phyloP scores from a whole-genome alignment of 192 early-diverging fungal species.

The Funneliformis geosporum region DNA sequence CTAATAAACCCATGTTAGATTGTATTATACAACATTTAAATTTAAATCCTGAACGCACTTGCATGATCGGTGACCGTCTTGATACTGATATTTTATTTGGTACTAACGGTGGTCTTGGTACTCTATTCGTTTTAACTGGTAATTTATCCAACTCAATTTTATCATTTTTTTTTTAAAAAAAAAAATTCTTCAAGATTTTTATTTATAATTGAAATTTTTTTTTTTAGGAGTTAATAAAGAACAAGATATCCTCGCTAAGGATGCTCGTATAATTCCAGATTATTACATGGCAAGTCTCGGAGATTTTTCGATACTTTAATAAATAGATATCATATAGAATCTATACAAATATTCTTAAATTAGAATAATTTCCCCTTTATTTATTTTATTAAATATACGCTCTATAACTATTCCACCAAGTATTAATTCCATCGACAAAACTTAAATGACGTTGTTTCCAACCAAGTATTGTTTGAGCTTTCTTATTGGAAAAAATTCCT shows the following conservation, averaged over 20 bases:
- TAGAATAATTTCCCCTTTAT: background rate
- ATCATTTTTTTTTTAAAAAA: background rate
- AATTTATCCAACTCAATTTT: background rate
- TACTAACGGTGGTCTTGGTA: conserved; percentile 77
- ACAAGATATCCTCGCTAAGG: conserved; percentile 36
- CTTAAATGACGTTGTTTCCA: conserved; percentile 32
- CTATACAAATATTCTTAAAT: background rate
- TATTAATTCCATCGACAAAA: conserved; percentile 28
- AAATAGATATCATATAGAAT: background rate
- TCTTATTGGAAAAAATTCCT: conserved; percentile 6
- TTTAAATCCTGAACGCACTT: conserved; percentile 77
- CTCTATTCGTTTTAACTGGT: conserved; percentile 92
- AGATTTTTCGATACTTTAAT: conserved; percentile 38
- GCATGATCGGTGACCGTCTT: conserved; percentile 96
- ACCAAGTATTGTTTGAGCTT: conserved; percentile 33
- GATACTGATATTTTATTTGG: conserved; percentile 98
- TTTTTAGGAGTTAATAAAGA: conserved; percentile 38
- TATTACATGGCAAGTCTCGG: conserved; percentile 51
- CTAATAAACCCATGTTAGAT: conserved; percentile 91
- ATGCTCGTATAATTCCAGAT: conserved; percentile 47
- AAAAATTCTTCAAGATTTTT: background rate
- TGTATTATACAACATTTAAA: conserved; percentile 83
- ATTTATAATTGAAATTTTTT: background rate
- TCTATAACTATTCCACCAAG: conserved; percentile 26
- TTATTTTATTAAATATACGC: background rate